Evolutionary conservation across 78 protist species (phyloP).

Genomic region (Speleostelium caveatum): DNA sequence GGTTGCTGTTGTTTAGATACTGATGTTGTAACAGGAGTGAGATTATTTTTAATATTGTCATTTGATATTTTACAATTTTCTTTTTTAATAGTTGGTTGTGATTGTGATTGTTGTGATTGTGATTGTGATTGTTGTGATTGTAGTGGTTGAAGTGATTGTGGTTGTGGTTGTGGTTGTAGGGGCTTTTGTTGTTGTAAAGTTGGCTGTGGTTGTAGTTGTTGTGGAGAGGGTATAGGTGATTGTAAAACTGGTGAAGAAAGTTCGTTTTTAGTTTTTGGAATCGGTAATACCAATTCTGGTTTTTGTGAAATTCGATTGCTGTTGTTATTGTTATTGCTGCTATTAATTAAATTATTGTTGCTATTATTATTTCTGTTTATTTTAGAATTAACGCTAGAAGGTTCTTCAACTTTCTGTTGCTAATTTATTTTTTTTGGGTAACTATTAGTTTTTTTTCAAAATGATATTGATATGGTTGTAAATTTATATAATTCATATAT

Average conservation of each 20-base stretch:
- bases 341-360: background rate
- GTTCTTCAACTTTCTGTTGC: background rate
- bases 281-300: background rate
- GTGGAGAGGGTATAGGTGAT: background rate
- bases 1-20: no score
- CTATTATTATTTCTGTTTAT: background rate
- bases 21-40: no score
- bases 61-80: no score
- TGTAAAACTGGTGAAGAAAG: background rate
- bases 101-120: background rate
- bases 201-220: background rate
- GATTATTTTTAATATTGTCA: no score
- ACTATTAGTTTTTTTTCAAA: background rate
- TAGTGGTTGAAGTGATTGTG: background rate
- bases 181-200: background rate
- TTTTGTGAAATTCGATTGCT: background rate
- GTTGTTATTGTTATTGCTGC: background rate
- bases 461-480: no score
- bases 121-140: background rate
- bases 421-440: background rate
- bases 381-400: background rate
- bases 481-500: no score
- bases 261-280: background rate
- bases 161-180: background rate
- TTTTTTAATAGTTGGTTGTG: no score